Evolutionary conservation across 306 rosid species (phyloP).

Genomic region (Sophora flavescens): DNA sequence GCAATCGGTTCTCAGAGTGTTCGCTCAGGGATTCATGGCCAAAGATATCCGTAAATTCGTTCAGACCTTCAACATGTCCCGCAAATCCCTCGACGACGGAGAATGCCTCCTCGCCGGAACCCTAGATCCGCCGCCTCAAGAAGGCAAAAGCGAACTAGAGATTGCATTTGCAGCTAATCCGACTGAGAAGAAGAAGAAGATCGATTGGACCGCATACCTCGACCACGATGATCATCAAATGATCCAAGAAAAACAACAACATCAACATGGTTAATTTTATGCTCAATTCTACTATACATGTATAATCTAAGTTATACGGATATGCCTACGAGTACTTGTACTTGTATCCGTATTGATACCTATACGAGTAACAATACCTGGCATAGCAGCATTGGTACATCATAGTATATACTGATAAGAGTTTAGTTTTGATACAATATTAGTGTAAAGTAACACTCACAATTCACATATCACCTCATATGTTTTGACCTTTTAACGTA

Average conservation of each 20-base stretch:
- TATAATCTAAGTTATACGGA: too few relatives aligned
- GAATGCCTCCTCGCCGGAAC: slow-evolving; percentile 42
- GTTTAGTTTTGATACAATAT: too few relatives aligned
- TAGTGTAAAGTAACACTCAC: too few relatives aligned
- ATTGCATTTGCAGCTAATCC: not conserved
- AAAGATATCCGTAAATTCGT: slow-evolving; percentile 76
- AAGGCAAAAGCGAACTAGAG: not conserved
- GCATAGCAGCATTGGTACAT: too few relatives aligned
- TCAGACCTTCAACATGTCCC: slow-evolving; percentile 85
- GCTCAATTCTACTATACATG: not conserved
- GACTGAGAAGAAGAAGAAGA: slow-evolving; percentile 46
- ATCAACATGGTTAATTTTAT: slow-evolving; percentile 41
- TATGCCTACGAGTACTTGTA: too few relatives aligned
- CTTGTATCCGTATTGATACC: too few relatives aligned
- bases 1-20: slow-evolving; percentile 78
- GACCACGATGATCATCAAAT: slow-evolving; percentile 45
- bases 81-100: slow-evolving; percentile 56
- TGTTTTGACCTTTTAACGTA: too few relatives aligned
- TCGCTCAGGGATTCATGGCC: slow-evolving; percentile 78
- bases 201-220: slow-evolving; percentile 78
- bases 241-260: slow-evolving; percentile 7
- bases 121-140: slow-evolving; percentile 25
- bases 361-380: too few relatives aligned
- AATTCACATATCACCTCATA: too few relatives aligned
- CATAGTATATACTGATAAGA: too few relatives aligned